These are phyloP conservation scores for Crepidotus variabilis DNA, from an alignment of 768 basidiomycete species.

Conservation along the genomic window DNA sequence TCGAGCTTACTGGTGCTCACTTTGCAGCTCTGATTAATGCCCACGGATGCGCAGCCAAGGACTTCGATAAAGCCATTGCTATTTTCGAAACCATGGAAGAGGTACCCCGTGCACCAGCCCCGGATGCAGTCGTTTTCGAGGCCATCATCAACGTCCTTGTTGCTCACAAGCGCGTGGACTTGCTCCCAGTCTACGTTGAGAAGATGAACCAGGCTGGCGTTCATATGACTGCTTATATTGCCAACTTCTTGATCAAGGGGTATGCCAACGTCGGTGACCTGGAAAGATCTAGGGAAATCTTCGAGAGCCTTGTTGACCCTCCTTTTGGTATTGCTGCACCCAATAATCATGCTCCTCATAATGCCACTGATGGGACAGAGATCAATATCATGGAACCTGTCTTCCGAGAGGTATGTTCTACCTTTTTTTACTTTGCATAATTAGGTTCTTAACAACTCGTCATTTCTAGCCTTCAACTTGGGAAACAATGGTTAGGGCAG, in stretches of 20 bases:
- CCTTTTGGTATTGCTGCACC: conserved; percentile 82
- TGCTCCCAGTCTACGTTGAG: conserved; percentile 63
- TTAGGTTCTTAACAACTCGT: conserved; percentile 1
- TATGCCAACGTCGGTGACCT: conserved; percentile 67
- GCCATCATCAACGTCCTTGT: conserved; percentile 85
- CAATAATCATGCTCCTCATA: conserved; percentile 80
- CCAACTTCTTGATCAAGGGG: conserved; percentile 78
- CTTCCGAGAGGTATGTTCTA: conserved; percentile 68
- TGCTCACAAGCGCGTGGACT: conserved; percentile 71
- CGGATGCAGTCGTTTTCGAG: conserved; percentile 88
- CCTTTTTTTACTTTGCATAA: not conserved
- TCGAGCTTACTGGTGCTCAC: conserved; percentile 42
- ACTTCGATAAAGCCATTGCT: conserved; percentile 71
- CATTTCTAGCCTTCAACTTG: conserved; percentile 75
- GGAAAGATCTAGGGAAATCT: conserved; percentile 68
- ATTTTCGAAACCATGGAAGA: conserved; percentile 73
- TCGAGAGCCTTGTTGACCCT: conserved; percentile 79
- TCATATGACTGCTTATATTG: conserved; percentile 94
- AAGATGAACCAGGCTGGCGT: conserved; percentile 61
- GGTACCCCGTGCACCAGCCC: conserved; percentile 43
- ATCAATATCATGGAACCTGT: conserved; percentile 54
- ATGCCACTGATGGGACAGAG: conserved; percentile 30
- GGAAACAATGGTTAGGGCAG: conserved; percentile 94
- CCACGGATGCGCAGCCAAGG: conserved; percentile 74
- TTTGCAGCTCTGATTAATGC: conserved; percentile 88